Base-by-base conservation (phyloP, 2,329 filamentous ascomycete genomes). In the Aquanectria penicillioides region DNA sequence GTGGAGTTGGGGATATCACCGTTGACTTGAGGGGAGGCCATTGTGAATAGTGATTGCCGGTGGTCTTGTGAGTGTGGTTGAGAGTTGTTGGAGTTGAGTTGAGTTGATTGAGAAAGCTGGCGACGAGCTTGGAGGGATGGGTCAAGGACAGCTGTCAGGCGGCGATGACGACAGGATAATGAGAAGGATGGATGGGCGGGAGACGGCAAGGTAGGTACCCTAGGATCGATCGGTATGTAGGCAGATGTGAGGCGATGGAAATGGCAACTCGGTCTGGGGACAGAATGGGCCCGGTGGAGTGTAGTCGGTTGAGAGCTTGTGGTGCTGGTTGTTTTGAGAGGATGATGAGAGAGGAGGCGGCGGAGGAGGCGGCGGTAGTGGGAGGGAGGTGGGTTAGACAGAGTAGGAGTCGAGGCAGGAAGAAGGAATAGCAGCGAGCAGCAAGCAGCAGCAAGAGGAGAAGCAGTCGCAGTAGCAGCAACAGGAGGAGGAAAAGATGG, bases 1-100 rank as follows among this genome's bases (percentile, higher is more conserved):
- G 78, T 74, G 48, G 77, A 77, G 63, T 72, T 75, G 46, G 78
- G 73, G 53, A 80, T 72, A 58, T 84, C 81, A 71, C 82, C 82
- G 69, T 85, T 85, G 58, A 84, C 80, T 68, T 84, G 81, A 54
- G 68, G 65, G 49, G 70, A 69, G 56, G 75, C 67, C 77, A 79
- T 79, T 68, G 57, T 69, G 63, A 64, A 57, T 66, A 57, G n/a
- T n/a, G n/a, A n/a, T 29, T 46, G 17, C 6, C 17, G 41, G 17
- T 29, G 10, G 26, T 7, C 15, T n/a, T 41, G 13, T 26, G 22
- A 34, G 26, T 15, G 22, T 28, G 26, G 59, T 48, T 55, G 74
- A 66, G 71, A 74, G n/a, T 74, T 68, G 61, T 67, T 59, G 57
- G 56, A 37, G 49, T 38, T 56, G 44, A 54, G 54, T 31, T 29